phyloP scores from a whole-genome alignment of 345 rosid genomes.

The Firmiana major region DNA sequence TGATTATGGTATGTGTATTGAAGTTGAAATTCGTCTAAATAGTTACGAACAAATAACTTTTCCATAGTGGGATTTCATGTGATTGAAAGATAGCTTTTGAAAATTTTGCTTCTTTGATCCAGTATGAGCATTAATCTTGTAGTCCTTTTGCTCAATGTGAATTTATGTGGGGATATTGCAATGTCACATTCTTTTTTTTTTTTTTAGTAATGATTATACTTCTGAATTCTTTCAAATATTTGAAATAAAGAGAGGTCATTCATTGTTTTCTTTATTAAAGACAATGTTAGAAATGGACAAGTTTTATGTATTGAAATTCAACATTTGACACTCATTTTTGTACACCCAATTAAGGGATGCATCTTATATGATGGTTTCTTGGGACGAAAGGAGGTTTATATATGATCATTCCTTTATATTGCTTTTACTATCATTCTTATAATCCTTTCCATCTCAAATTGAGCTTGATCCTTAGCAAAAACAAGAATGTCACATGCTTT shows the following conservation, averaged over 20 bases:
- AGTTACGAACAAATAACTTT: neutral
- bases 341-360: neutral
- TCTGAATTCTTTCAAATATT: neutral
- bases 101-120: neutral
- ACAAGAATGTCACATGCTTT: neutral
- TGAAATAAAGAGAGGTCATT: neutral
- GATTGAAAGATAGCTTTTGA: neutral
- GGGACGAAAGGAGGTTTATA: neutral
- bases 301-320: neutral
- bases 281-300: neutral
- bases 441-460: neutral
- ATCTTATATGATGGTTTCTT: neutral
- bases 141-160: neutral
- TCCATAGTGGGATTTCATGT: neutral
- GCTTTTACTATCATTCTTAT: neutral
- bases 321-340: neutral
- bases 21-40: neutral
- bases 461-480: neutral
- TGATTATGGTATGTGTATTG: neutral
- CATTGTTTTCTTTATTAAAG: neutral
- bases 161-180: neutral
- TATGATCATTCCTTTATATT: neutral
- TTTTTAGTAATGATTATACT: neutral
- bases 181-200: neutral
- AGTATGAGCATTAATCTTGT: neutral